Base-by-base conservation (phyloP, 139 green algal species). In the Closterium sp. region DNA sequence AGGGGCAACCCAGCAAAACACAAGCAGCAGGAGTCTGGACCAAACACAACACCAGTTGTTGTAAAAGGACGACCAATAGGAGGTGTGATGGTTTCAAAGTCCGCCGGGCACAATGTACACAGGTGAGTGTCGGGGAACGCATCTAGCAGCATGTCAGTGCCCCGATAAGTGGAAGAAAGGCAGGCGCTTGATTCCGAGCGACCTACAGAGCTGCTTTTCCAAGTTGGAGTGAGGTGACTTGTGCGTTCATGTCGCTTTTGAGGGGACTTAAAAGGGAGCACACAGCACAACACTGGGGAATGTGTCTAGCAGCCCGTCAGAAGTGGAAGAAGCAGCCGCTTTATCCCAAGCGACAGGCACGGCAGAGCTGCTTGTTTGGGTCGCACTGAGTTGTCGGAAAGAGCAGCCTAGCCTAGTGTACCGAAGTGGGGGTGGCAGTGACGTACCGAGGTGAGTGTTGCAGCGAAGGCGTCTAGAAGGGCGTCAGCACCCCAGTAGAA, bases 241-340 rank as follows among this genome's bases (percentile, higher is more conserved):
- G n/a, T n/a, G n/a, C n/a, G n/a, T n/a, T n/a, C n/a, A n/a, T n/a
- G n/a, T n/a, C n/a, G n/a, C 28, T 88, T 31, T 38, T 29, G 10
- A 88, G 17, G 13, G n/a, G 30, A 88, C 24, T 88, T 27, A 29
- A 9, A 88, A n/a, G n/a, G n/a, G 85, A 31, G 85, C 85, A 29
- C 30, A 88, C 70, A 88, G 86, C 4, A 9, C 27, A 89, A 89
- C n/a, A 17, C 11, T 96, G 9, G 95, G 96, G 91, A 98, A 98
- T 7, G 91, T 94, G 38, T 95, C 96, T 22, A 98, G 94, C 31
- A 94, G 92, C 10, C 98, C 97, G 86, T 97, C 89, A 99, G 29
- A 99, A 97, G 62, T 98, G 96, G 93, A 99, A 99, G 95, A 94
- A 99, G 98, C 93, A 99, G 96, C 86, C 99, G 96, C 95, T 98